Conservation (phyloP, 345 rosid genomes). For the Garcia nutans region DNA sequence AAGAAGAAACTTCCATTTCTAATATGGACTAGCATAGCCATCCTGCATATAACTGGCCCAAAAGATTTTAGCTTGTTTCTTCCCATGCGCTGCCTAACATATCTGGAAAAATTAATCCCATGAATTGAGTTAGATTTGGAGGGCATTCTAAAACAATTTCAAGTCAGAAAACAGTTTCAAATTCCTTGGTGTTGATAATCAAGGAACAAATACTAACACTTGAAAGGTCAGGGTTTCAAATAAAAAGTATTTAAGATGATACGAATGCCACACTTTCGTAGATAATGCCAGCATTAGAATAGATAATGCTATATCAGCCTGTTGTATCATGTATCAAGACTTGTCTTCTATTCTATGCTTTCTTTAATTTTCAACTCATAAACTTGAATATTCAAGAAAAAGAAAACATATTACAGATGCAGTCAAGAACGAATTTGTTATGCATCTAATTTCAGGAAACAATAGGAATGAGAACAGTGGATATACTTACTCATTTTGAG, state of each 20-base stretch:
- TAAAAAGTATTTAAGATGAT: no score
- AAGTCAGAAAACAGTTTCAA: not conserved
- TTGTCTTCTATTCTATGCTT: no score
- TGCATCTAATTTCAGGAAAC: not conserved
- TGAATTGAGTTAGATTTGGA: not conserved
- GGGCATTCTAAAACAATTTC: not conserved
- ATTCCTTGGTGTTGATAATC: not conserved
- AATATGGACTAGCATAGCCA: conserved; percentile 47
- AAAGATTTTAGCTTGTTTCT: conserved; percentile 62
- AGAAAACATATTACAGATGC: not conserved
- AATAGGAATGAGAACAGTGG: not conserved
- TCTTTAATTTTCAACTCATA: no score
- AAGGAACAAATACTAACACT: not conserved
- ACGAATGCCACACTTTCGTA: no score
- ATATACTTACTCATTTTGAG: conserved; percentile 53
- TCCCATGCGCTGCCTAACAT: conserved; percentile 68
- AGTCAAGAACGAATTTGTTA: not conserved
- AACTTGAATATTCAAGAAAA: not conserved
- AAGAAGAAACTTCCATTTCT: conserved; percentile 66
- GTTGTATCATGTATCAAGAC: no score
- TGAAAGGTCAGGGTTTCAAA: not conserved
- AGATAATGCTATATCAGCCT: no score
- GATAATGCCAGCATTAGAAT: not conserved
- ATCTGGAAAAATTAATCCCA: conserved; percentile 28
- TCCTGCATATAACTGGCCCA: conserved; percentile 49